Evolutionary conservation across 2,329 filamentous ascomycete species (phyloP).

Genomic region (Acephala macrosclerotiorum): DNA sequence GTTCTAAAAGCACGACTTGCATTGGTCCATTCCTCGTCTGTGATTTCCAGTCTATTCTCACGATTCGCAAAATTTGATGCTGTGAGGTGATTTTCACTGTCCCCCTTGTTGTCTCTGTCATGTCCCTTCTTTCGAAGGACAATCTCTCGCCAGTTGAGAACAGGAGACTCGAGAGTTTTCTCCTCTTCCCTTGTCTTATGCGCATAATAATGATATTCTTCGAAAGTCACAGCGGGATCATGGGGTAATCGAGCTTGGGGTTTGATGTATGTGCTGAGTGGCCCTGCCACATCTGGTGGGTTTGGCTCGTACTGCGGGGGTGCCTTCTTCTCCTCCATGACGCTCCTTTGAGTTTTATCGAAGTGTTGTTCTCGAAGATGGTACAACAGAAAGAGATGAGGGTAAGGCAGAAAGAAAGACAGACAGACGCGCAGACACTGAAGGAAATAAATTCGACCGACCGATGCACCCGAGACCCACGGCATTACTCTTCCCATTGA

Average conservation of each 20-base stretch:
- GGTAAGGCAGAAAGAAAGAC: neutral
- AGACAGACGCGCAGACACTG: neutral
- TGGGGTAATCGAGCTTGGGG: neutral
- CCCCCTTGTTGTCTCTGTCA: neutral
- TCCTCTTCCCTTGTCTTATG: neutral
- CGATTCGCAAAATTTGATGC: slow-evolving; percentile 18
- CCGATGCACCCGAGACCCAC: neutral
- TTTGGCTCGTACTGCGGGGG: neutral
- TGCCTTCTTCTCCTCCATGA: neutral
- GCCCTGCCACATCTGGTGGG: neutral
- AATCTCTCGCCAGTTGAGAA: neutral
- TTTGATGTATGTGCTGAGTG: neutral
- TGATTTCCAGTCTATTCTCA: slow-evolving; percentile 23
- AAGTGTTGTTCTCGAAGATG: neutral
- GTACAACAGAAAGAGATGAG: neutral
- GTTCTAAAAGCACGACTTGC: slow-evolving; percentile 35
- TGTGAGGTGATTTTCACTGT: neutral
- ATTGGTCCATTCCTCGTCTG: slow-evolving; percentile 36
- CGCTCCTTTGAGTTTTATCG: neutral
- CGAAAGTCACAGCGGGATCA: neutral
- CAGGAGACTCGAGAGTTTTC: neutral
- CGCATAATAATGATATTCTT: neutral
- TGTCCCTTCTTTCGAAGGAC: neutral
- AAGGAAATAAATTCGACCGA: neutral
- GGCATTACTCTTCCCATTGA: neutral